Evolutionary conservation across 2,329 filamentous ascomycete genomes (phyloP).

Genomic region (Pseudogymnoascus sp.): DNA sequence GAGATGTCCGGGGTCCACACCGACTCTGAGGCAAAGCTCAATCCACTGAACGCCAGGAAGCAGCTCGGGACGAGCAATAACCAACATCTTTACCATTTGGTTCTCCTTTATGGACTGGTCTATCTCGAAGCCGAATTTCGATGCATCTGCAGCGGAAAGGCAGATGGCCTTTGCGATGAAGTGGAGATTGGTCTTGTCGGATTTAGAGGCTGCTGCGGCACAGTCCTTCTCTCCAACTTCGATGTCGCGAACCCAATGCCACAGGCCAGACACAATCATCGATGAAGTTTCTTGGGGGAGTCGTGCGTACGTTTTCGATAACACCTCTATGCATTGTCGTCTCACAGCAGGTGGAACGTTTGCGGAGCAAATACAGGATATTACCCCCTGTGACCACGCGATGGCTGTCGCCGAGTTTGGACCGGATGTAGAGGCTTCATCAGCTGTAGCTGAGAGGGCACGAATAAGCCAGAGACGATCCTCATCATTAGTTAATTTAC

Average conservation of each 20-base stretch:
- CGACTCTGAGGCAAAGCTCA: slow-evolving; percentile 69
- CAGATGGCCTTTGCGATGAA: slow-evolving; percentile 55
- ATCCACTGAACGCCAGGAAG: slow-evolving; percentile 82
- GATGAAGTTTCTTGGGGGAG: slow-evolving; percentile 49
- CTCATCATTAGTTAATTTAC: slow-evolving; percentile 64
- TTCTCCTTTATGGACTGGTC: slow-evolving; percentile 45
- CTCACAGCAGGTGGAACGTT: slow-evolving; percentile 53
- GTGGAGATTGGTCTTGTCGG: slow-evolving; percentile 55
- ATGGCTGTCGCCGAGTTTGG: slow-evolving; percentile 43
- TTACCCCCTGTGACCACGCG: slow-evolving; percentile 75
- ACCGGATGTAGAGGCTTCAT: slow-evolving; percentile 38
- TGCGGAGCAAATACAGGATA: slow-evolving; percentile 65
- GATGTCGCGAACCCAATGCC: slow-evolving; percentile 66
- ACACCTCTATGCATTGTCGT: slow-evolving; percentile 48
- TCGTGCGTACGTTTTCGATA: slow-evolving; percentile 57
- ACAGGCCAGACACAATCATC: slow-evolving; percentile 64
- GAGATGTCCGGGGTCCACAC: slow-evolving; percentile 73
- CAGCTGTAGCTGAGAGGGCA: slow-evolving; percentile 55
- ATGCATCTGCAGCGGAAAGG: slow-evolving; percentile 42
- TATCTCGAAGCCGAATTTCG: slow-evolving; percentile 34
- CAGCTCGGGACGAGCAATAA: slow-evolving; percentile 69
- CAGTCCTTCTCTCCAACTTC: slow-evolving; percentile 70
- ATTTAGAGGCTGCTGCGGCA: slow-evolving; percentile 56
- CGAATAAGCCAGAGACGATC: slow-evolving; percentile 71
- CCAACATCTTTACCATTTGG: slow-evolving; percentile 68